Base-by-base conservation (phyloP, 1,284 basidiomycete species). In the Puccinia polysora region DNA sequence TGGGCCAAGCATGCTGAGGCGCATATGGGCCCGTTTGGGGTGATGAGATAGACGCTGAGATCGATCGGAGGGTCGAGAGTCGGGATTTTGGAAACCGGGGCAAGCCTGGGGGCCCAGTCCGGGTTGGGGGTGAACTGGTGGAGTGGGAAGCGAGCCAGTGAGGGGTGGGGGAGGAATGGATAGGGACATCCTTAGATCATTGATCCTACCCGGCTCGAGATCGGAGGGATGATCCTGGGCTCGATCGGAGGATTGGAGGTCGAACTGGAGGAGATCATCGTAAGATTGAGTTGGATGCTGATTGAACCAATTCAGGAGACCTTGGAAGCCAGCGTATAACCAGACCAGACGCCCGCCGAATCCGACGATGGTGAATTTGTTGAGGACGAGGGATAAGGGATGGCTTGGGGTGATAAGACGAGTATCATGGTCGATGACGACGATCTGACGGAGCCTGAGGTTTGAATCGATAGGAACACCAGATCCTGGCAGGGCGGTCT, bases 301-400 rank as follows among this genome's bases (percentile, higher is more conserved):
- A 6, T 49, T 3, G 34, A 18, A 25, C 6, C 36, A 5, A n/a
- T 4, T 36, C 15, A 63, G 18, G n/a, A 76, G 75, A 23, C 34
- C 50, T 59, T 76, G 76, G 73, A 78, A 80, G 32, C 79, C 79
- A 8, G 78, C 79, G 23, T 75, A 74, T 1, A 80, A 75, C 78
- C 78, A 80, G 69, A 75, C 74, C 10, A 80, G 74, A 50, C 76
- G 74, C 30, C 78, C 79, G 0, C 73, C 73, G 55, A 75, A 79
- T 1, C 76, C 77, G 10, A 77, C 78, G 0, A 73, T 74, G 28
- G 77, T 75, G 47, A 80, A 80, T 64, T 80, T 80, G 60, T 76
- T 76, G 52, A 80, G 76, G 34, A 80, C 53, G 20, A 78, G 78
- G 12, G 76, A 71, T 15, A 80, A 71, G 45, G 78, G 78, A 5